phyloP scores from a whole-genome alignment of 768 basidiomycete species.

The Suillus hirtellus region DNA sequence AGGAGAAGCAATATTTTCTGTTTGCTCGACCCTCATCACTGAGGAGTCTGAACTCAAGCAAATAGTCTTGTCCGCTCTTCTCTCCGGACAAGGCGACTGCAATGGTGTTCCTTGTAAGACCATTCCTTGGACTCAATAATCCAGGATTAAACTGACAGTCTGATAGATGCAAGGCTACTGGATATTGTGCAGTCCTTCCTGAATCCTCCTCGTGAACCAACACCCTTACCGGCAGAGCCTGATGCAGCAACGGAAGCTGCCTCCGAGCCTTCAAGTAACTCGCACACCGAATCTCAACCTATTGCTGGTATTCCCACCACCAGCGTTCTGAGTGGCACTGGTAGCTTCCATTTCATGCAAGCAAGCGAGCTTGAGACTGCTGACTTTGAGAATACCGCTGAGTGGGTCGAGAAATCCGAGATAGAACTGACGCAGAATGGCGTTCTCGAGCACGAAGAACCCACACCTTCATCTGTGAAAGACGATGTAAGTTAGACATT shows the following conservation, averaged over 20 bases:
- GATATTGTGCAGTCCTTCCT: conserved; percentile 57
- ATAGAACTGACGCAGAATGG: conserved; percentile 26
- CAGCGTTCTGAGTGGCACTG: conserved; percentile 37
- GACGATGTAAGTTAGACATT: conserved; percentile 6
- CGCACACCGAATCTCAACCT: conserved; percentile 12
- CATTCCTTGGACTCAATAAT: neutral
- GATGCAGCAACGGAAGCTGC: conserved; percentile 30
- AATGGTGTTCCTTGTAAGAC: conserved; percentile 65
- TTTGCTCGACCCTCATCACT: conserved; percentile 54
- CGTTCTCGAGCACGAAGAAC: conserved; percentile 1
- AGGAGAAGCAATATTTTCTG: conserved; percentile 52
- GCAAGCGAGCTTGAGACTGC: conserved; percentile 71
- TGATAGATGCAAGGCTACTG: conserved; percentile 58
- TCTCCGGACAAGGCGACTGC: conserved; percentile 58
- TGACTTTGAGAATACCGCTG: conserved; percentile 51
- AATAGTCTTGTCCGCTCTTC: conserved; percentile 52
- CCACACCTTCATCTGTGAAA: neutral
- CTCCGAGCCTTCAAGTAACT: conserved; percentile 17
- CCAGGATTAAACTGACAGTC: conserved; percentile 14
- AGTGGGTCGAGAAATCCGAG: conserved; percentile 57
- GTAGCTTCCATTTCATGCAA: conserved; percentile 79
- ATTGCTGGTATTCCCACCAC: conserved; percentile 42
- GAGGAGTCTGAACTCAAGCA: conserved; percentile 53
- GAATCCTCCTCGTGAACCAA: conserved; percentile 42
- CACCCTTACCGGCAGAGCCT: conserved; percentile 35